Evolutionary conservation across 805 yeast species (phyloP).

Genomic region (Wickerhamomyces queroliae): DNA sequence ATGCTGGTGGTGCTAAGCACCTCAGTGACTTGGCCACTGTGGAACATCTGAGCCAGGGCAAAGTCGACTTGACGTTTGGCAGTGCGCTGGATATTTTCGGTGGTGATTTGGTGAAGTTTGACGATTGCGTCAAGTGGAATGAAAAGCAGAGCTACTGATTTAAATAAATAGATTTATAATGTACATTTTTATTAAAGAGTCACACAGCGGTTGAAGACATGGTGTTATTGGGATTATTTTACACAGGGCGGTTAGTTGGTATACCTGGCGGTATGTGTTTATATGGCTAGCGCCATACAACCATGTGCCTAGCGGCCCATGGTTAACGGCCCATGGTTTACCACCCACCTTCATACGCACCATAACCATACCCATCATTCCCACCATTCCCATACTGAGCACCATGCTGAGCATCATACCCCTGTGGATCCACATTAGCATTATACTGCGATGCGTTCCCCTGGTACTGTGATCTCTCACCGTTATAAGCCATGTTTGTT

Average conservation of each 20-base stretch:
- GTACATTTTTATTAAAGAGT: background rate
- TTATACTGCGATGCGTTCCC: slow-evolving; percentile 27
- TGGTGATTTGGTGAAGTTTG: slow-evolving; percentile 71
- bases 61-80: slow-evolving; percentile 89
- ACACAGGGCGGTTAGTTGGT: too few species aligned
- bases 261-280: too few species aligned
- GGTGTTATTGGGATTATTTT: too few species aligned
- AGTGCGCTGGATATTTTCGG: slow-evolving; percentile 94
- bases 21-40: slow-evolving; percentile 66
- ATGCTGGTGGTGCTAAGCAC: slow-evolving; percentile 95
- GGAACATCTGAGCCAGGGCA: slow-evolving; percentile 61
- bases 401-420: slow-evolving; percentile 20
- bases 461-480: too few species aligned
- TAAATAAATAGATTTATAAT: background rate
- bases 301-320: too few species aligned
- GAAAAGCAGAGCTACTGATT: slow-evolving; percentile 12
- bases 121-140: slow-evolving; percentile 78
- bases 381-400: too few species aligned
- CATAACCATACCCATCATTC: slow-evolving; percentile 2
- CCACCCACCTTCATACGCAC: background rate
- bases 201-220: too few species aligned
- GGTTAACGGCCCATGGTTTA: background rate
- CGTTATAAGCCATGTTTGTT: slow-evolving; percentile 36
- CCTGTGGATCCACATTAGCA: slow-evolving; percentile 30
- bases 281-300: too few species aligned